phyloP scores from a whole-genome alignment of 1,139 yeast species.

The Magnusiomyces paraingens region DNA sequence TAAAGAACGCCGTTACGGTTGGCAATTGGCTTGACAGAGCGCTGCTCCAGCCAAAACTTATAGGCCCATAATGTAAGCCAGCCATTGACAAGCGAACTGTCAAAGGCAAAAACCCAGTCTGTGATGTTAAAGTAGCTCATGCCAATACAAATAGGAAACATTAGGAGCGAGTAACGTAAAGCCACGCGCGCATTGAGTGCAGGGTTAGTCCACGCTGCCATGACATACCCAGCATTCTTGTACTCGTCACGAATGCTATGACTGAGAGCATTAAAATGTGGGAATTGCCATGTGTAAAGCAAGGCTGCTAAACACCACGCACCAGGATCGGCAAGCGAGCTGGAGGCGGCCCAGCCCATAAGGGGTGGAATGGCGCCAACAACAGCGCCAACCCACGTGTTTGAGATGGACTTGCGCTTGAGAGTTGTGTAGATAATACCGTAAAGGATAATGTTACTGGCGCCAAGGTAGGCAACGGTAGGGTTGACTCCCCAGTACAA shows the following conservation, averaged over 20 bases:
- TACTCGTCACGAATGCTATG: conserved; percentile 86
- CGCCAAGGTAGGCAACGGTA: conserved; percentile 72
- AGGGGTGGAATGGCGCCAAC: conserved; percentile 98
- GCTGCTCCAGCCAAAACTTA: conserved; percentile 58
- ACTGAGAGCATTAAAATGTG: conserved; percentile 89
- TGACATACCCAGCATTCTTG: conserved; percentile 86
- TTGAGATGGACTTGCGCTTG: conserved; percentile 73
- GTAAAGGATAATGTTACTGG: conserved; percentile 69
- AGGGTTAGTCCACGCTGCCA: conserved; percentile 95
- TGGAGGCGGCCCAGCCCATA: conserved; percentile 99
- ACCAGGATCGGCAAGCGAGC: conserved; percentile 72
- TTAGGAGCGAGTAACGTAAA: conserved; percentile 72
- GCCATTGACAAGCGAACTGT: conserved; percentile 72
- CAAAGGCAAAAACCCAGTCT: conserved; percentile 72
- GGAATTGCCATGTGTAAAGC: conserved; percentile 97
- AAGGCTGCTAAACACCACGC: conserved; percentile 92
- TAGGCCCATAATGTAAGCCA: conserved; percentile 81
- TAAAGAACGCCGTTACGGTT: conserved; percentile 9
- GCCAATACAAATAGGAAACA: conserved; percentile 92
- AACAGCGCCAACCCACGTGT: conserved; percentile 98
- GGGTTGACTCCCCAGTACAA: conserved; percentile 80
- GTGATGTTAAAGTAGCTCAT: conserved; percentile 73
- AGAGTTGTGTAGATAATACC: conserved; percentile 89
- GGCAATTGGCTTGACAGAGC: conserved; percentile 17
- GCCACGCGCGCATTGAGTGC: conserved; percentile 89